A percentile compares a stretch with the other conserved stretches of the same genome.
Evolutionary conservation across 2,329 filamentous ascomycete genomes (phyloP).

Genomic region (Plectosphaerella plurivora): DNA sequence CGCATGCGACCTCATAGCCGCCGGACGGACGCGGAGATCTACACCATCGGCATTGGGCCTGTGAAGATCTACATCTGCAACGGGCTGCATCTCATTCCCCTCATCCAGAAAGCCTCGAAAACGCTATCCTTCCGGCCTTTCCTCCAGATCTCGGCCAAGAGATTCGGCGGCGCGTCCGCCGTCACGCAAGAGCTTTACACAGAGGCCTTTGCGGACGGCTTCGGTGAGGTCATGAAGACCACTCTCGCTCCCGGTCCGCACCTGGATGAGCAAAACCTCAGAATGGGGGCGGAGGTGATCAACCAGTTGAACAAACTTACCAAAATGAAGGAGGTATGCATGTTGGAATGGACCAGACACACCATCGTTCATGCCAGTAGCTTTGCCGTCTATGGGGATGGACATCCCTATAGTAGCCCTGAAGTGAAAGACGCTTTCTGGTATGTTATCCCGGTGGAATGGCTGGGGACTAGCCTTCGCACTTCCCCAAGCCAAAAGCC

Average conservation of each 20-base stretch:
- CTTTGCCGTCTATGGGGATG: conserved; percentile 9
- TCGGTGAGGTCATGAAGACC: conserved; percentile 4
- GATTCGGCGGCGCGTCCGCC: conserved; percentile 7
- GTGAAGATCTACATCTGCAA: conserved; percentile 22
- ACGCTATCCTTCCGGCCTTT: conserved; percentile 21
- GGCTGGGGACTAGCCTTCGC: background rate
- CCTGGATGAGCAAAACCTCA: conserved; percentile 12
- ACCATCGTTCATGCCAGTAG: conserved; percentile 9
- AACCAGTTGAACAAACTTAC: conserved; percentile 7
- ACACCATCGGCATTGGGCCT: conserved; percentile 18
- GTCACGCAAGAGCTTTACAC: conserved; percentile 4
- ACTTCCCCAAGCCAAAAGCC: background rate
- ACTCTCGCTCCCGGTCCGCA: conserved; percentile 10
- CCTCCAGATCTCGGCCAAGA: conserved; percentile 13
- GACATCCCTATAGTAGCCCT: conserved; percentile 8
- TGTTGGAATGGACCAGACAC: conserved; percentile 8
- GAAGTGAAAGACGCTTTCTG: conserved; percentile 8
- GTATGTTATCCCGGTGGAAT: background rate
- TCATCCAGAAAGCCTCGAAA: conserved; percentile 16
- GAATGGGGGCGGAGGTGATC: conserved; percentile 9
- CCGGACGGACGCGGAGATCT: conserved; percentile 17
- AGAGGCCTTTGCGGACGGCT: background rate
- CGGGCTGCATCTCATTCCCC: conserved; percentile 17
- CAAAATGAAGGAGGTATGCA: background rate
- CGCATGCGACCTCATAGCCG: background rate